Conservation (phyloP, 495 filamentous ascomycete species). For the Sphaerosporella brunnea region DNA sequence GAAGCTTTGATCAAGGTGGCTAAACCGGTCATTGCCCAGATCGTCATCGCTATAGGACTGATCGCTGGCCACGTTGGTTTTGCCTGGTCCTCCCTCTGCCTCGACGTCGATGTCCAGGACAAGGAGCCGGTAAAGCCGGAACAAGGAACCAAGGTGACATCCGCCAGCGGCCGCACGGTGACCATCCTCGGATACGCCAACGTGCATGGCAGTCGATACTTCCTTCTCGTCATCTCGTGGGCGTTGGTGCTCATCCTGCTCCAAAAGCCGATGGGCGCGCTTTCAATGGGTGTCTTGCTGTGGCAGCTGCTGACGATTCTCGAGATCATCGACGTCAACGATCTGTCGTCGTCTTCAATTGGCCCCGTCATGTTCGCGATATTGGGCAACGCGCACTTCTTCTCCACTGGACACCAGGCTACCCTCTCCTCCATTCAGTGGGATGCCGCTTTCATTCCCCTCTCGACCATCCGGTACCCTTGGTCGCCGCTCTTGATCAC, state of each 20-base stretch:
- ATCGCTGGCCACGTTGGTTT: slow-evolving; percentile 52
- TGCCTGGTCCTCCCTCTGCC: slow-evolving; percentile 55
- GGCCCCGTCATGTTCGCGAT: slow-evolving; percentile 71
- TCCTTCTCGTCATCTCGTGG: slow-evolving; percentile 64
- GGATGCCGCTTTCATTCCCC: slow-evolving; percentile 88
- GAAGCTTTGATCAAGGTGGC: slow-evolving; percentile 47
- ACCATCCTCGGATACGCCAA: slow-evolving; percentile 85
- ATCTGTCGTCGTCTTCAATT: slow-evolving; percentile 49
- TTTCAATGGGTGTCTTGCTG: slow-evolving; percentile 56
- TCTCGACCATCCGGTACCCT: slow-evolving; percentile 68
- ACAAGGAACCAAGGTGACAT: slow-evolving; percentile 22
- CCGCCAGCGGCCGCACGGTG: slow-evolving; percentile 33
- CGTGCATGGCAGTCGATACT: slow-evolving; percentile 75
- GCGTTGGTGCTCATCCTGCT: slow-evolving; percentile 57
- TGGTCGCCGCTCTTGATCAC: slow-evolving; percentile 68
- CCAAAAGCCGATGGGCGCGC: slow-evolving; percentile 87
- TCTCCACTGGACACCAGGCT: slow-evolving; percentile 96
- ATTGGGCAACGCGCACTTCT: slow-evolving; percentile 81
- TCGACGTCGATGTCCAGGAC: slow-evolving; percentile 37
- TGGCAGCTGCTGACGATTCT: slow-evolving; percentile 75
- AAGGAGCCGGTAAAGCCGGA: slow-evolving; percentile 5
- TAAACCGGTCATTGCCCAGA: slow-evolving; percentile 57
- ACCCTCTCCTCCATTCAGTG: slow-evolving; percentile 79
- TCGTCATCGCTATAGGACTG: slow-evolving; percentile 51
- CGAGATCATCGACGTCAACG: slow-evolving; percentile 72